phyloP scores from a whole-genome alignment of 257 asterid species.

The Anisodus tanguticus region DNA sequence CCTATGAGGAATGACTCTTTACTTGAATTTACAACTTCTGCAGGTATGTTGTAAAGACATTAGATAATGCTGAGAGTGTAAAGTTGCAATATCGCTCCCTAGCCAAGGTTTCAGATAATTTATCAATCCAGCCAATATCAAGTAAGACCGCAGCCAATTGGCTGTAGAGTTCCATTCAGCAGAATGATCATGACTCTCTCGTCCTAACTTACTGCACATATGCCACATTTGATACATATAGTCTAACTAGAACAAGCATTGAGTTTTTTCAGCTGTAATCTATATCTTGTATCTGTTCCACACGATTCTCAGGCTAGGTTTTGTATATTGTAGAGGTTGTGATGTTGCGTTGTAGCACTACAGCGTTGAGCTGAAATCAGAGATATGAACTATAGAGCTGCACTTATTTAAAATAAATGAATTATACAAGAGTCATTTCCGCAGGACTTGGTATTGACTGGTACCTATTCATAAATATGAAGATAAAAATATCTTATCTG shows the following conservation, averaged over 20 bases:
- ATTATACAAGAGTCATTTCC: neutral
- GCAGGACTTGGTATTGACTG: neutral
- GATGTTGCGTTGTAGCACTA: neutral
- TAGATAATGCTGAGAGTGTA: conserved; percentile 98
- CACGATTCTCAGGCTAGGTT: conserved; percentile 14
- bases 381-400: neutral
- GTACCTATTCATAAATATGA: neutral
- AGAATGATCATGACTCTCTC: neutral
- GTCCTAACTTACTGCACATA: conserved; percentile 14
- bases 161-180: conserved; percentile 48
- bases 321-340: conserved; percentile 29
- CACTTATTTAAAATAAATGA: conserved; percentile 10
- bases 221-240: conserved; percentile 1
- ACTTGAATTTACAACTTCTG: conserved; percentile 26
- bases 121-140: conserved; percentile 56
- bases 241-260: conserved; percentile 24
- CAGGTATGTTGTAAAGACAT: conserved; percentile 96
- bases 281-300: conserved; percentile 14
- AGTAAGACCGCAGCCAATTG: conserved; percentile 58
- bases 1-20: neutral
- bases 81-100: conserved; percentile 93
- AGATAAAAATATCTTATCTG: neutral
- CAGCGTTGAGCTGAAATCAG: conserved; percentile 4
- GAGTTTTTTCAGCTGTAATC: conserved; percentile 20
- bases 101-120: conserved; percentile 63